Base-by-base conservation (phyloP, 2,329 filamentous ascomycete species). In the Xylaria polymorpha region DNA sequence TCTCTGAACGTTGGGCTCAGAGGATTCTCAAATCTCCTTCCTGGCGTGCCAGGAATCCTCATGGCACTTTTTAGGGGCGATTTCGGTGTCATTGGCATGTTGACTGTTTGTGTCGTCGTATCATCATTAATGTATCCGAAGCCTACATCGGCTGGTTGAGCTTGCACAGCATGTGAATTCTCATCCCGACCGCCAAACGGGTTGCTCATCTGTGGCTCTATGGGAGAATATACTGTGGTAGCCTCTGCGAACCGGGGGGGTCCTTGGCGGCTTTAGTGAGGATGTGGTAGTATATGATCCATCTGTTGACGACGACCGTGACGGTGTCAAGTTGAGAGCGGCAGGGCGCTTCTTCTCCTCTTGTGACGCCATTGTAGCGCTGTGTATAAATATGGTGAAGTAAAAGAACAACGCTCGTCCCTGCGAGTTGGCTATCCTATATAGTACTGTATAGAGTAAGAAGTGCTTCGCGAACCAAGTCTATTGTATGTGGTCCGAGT, bases 1-100 rank as follows among this genome's bases (percentile, higher is more conserved):
- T 98, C 93, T 61, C 88, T 87, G 80, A 98, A 98, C 0, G 94
- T 98, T 48, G 95, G 94, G 81, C 94, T 98, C 73, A 97, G 83
- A 22, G 93, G 92, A 80, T 95, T 96, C 73, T 86, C 85, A 62
- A 94, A 83, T 70, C 87, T 88, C 76, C 91, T 88, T 35, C 87
- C 93, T 4, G 93, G 90, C 2, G 94, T 95, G 22, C 94, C 94
- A 4, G 95, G 94, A 20, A 92, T 90, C 83, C 89, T 97, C 85
- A 98, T 87, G 63, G 94, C 94, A 81, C 94, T 97, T 86, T 96
- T 97, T 75, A 97, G 87, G 7, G 93, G 93, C 22, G 92, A 92
- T 75, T 87, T 91, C 62, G 93, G 93, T 44, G 90, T 88, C 84
- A 87, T 88, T 68, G 87, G 90, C 78, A 88, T 85, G 72, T 85